These are phyloP conservation scores for Oryza punctata DNA, from an alignment of 176 grass and related monocot species.

Conservation along the genomic window DNA sequence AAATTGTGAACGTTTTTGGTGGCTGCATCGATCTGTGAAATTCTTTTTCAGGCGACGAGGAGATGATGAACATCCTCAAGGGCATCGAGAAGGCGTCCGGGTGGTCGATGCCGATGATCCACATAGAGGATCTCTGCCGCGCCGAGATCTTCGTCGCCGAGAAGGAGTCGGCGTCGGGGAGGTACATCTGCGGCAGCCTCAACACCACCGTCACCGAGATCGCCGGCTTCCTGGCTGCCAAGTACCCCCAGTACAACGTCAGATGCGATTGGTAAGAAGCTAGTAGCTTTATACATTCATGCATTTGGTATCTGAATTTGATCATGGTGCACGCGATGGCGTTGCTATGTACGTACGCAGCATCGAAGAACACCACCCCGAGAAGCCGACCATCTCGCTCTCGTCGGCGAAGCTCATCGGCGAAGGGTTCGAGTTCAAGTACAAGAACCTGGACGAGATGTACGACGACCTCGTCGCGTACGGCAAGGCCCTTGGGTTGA, in stretches of 20 bases:
- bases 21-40: too few species aligned
- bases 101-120: conserved; percentile 18
- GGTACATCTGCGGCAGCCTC: conserved; percentile 14
- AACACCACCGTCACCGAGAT: conserved; percentile 51
- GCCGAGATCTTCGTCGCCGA: conserved; percentile 70
- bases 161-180: too few species aligned
- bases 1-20: too few species aligned
- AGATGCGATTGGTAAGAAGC: neutral
- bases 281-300: too few species aligned
- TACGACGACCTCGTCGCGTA: conserved; percentile 31
- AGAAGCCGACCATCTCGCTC: neutral
- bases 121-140: conserved; percentile 67
- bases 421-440: conserved; percentile 37
- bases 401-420: conserved; percentile 21
- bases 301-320: too few species aligned
- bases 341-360: neutral
- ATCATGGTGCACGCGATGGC: too few species aligned
- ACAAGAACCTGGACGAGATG: conserved; percentile 17
- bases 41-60: conserved; percentile 42
- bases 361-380: neutral
- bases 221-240: conserved; percentile 39
- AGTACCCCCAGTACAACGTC: conserved; percentile 67
- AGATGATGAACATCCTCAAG: conserved; percentile 28
- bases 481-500: neutral
- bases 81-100: neutral